Base-by-base conservation (phyloP, 257 asterid species). In the Solanum stenotomum region DNA sequence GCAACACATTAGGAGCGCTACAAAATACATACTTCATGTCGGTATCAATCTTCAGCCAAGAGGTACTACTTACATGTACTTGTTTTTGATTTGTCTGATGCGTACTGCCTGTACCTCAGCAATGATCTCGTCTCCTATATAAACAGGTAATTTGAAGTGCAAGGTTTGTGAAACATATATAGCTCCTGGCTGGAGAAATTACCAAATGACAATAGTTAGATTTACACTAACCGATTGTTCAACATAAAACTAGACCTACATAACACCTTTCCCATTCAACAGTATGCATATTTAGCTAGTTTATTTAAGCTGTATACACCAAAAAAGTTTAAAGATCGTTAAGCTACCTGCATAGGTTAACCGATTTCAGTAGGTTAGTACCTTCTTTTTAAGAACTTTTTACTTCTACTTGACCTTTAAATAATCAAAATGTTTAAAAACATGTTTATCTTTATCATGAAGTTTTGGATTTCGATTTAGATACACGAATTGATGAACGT, bases 71-170 rank as follows among this genome's bases (percentile, higher is more conserved):
- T 86, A 96, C 98, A 93, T 79, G 87, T 92, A 90, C 85, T 91
- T 94, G 14, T 88, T 89, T 72, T 92, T 94, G 31, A 92, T 59
- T 76, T 90, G 91, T 46, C 93, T 92, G 10, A 95, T 93, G 86
- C 42, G 87, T 88, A 70, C 91, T 59, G 98, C 96, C 68, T 86
- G 89, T 56, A 97, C 93, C 90, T 92, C 92, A 83, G 96, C 95
- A 37, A 78, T 87, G 87, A 97, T 93, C 87, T 88, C 88, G 59
- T 95, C 98, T 33, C 96, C 98, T 5, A 94, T 92, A 49, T 93
- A 95, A 33, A 93, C 98, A 1, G 98, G 98, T n/a, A 89, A 61
- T 90, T 89, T 94, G 84, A 96, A 97, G 5, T 96, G 95, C 93
- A 97, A 74, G 1, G 89, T 91, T 63, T 96, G 98, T 87, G 96